Evolutionary conservation across 1,139 yeast genomes (phyloP).

Genomic region (Meyerozyma elateridarum): DNA sequence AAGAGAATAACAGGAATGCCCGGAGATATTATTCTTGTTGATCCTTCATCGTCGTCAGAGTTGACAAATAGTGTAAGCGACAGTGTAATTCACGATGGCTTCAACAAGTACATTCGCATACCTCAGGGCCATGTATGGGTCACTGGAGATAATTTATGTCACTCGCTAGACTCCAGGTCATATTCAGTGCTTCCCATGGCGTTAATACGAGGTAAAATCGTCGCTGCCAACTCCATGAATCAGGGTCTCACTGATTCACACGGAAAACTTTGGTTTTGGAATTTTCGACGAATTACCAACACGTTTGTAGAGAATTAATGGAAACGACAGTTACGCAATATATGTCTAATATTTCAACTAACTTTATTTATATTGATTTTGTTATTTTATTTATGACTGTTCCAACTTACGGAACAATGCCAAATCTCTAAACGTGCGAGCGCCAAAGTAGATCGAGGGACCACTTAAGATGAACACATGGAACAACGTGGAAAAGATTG

Average conservation of each 20-base stretch:
- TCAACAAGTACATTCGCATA: slow-evolving; percentile 57
- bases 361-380: too few relatives aligned
- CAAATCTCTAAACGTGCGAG: slow-evolving; percentile 48
- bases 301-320: slow-evolving; percentile 21
- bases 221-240: slow-evolving; percentile 54
- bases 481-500: slow-evolving; percentile 67
- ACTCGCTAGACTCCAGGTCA: slow-evolving; percentile 85
- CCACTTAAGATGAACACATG: slow-evolving; percentile 48
- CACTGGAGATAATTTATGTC: slow-evolving; percentile 88
- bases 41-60: slow-evolving; percentile 64
- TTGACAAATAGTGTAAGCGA: slow-evolving; percentile 38
- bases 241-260: slow-evolving; percentile 24
- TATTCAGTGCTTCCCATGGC: slow-evolving; percentile 89
- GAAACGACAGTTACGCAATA: background rate
- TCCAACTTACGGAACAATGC: slow-evolving; percentile 24
- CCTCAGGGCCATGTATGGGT: slow-evolving; percentile 97
- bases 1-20: slow-evolving; percentile 96
- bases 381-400: slow-evolving; percentile 1
- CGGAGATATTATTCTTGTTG: slow-evolving; percentile 77
- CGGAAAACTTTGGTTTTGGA: slow-evolving; percentile 40
- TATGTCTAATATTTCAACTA: too few relatives aligned
- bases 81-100: slow-evolving; percentile 36
- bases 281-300: slow-evolving; percentile 52
- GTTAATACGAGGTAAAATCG: slow-evolving; percentile 78
- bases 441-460: slow-evolving; percentile 63